phyloP scores from a whole-genome alignment of 306 rosid species.

The Cicer arietinum region DNA sequence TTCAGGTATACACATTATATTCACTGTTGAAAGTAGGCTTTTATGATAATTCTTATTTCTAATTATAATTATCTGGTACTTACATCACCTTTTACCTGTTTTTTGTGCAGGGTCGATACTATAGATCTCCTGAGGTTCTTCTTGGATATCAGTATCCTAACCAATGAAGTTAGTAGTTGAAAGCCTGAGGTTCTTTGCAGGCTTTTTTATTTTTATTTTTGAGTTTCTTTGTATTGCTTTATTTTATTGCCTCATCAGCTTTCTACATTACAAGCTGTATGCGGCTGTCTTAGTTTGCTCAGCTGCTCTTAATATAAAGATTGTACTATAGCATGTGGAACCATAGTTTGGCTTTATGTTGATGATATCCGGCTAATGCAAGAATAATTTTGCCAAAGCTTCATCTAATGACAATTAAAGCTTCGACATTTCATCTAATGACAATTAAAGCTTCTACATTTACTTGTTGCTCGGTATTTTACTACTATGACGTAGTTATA shows the following conservation, averaged over 20 bases:
- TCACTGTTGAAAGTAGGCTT: slow-evolving; percentile 9
- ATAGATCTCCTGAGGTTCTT: slow-evolving; percentile 98
- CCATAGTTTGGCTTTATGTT: slow-evolving; percentile 34
- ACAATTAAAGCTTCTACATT: no score
- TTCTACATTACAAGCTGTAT: slow-evolving; percentile 29
- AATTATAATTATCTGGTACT: slow-evolving; percentile 40
- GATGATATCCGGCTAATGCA: slow-evolving; percentile 3
- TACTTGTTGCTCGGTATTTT: no score
- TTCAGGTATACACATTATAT: slow-evolving; percentile 59
- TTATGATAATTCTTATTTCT: slow-evolving; percentile 35
- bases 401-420: slow-evolving; percentile 17
- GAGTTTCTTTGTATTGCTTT: slow-evolving; percentile 10
- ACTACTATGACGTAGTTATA: no score
- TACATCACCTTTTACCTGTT: slow-evolving; percentile 21
- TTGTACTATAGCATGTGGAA: slow-evolving; percentile 35
- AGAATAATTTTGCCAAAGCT: slow-evolving; percentile 4
- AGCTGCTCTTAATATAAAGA: slow-evolving; percentile 22
- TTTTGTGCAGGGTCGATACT: slow-evolving; percentile 92
- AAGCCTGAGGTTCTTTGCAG: slow-evolving; percentile 13
- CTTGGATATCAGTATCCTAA: slow-evolving; percentile 99
- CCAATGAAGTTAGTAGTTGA: slow-evolving; percentile 40
- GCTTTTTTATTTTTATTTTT: not conserved
- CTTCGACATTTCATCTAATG: no score
- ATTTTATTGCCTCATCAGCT: slow-evolving; percentile 25
- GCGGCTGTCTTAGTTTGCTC: slow-evolving; percentile 27